phyloP scores from a whole-genome alignment of 2,329 filamentous ascomycete species.

The Pezicula rhizophila region DNA sequence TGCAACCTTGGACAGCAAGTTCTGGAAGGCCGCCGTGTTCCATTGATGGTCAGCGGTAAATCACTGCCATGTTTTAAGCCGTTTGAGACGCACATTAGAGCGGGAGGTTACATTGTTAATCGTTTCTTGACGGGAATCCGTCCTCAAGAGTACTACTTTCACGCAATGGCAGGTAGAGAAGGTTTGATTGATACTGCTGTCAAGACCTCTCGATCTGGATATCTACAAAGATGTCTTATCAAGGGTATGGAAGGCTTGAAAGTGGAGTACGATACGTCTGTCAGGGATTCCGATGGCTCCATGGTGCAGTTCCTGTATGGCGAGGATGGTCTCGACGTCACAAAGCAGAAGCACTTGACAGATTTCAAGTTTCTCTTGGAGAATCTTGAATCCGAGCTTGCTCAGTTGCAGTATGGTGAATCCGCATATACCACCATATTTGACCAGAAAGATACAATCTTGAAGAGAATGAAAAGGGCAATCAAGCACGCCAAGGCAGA shows the following conservation, averaged over 20 bases:
- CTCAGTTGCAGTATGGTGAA: slow-evolving; percentile 64
- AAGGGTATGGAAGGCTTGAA: slow-evolving; percentile 96
- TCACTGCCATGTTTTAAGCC: slow-evolving; percentile 89
- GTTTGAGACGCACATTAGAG: slow-evolving; percentile 82
- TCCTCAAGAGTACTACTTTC: slow-evolving; percentile 98
- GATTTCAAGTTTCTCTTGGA: slow-evolving; percentile 87
- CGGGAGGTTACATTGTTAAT: slow-evolving; percentile 88
- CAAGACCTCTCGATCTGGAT: slow-evolving; percentile 95
- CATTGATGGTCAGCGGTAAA: slow-evolving; percentile 96
- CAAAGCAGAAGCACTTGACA: slow-evolving; percentile 84
- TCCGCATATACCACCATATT: slow-evolving; percentile 53
- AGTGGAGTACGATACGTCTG: slow-evolving; percentile 89
- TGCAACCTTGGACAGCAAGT: slow-evolving; percentile 97
- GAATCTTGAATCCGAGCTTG: slow-evolving; percentile 76
- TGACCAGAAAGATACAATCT: slow-evolving; percentile 55
- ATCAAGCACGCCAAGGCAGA: slow-evolving; percentile 62
- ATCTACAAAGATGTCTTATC: slow-evolving; percentile 92
- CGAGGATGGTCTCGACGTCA: slow-evolving; percentile 90
- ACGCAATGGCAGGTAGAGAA: slow-evolving; percentile 98
- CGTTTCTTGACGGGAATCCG: slow-evolving; percentile 97
- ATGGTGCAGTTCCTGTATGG: slow-evolving; percentile 95
- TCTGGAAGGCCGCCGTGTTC: slow-evolving; percentile 88
- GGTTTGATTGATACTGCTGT: slow-evolving; percentile 98
- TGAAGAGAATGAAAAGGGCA: slow-evolving; percentile 69
- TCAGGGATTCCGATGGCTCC: slow-evolving; percentile 88